Percentiles rank a stretch among this genome's conserved stretches.
These are phyloP conservation scores for Gleditsia sinensis DNA, from an alignment of 306 rosid species.

Conservation along the genomic window DNA sequence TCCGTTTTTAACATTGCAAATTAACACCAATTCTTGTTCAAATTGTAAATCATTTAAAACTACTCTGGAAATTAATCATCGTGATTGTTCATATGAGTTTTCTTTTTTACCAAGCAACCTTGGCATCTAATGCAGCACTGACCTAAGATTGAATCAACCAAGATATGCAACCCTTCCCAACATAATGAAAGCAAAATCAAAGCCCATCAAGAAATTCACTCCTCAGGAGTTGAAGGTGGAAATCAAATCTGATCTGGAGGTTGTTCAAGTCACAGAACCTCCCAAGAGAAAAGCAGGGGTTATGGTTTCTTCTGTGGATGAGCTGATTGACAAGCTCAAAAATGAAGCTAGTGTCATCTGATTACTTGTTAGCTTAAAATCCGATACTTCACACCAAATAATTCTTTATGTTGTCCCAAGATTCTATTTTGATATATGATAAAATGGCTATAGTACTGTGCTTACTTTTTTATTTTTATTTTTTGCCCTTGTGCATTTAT, in stretches of 20 bases:
- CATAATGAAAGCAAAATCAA: conserved; percentile 96
- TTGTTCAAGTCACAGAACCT: conserved; percentile 81
- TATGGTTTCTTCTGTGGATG: conserved; percentile 80
- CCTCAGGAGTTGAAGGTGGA: conserved; percentile 80
- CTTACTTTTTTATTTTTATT: too few relatives aligned
- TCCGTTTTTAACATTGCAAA: background rate
- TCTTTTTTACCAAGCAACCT: background rate
- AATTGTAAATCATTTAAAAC: background rate
- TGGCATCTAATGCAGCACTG: conserved; percentile 61
- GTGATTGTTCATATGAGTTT: background rate
- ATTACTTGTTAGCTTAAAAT: conserved; percentile 31
- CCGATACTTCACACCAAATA: too few relatives aligned
- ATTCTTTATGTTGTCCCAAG: too few relatives aligned
- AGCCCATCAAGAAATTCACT: conserved; percentile 72
- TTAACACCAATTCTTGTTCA: background rate
- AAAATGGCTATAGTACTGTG: too few relatives aligned
- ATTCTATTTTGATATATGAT: too few relatives aligned
- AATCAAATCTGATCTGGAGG: conserved; percentile 71
- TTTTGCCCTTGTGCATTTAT: too few relatives aligned
- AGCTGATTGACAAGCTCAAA: conserved; percentile 83
- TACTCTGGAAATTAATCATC: background rate
- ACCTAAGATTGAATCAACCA: conserved; percentile 92
- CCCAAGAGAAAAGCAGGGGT: conserved; percentile 93
- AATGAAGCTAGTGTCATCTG: conserved; percentile 80
- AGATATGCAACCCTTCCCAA: conserved; percentile 95